These are phyloP conservation scores for Trypanosomatidae sp. DNA, from an alignment of 208 protist genomes.

Conservation along the genomic window DNA sequence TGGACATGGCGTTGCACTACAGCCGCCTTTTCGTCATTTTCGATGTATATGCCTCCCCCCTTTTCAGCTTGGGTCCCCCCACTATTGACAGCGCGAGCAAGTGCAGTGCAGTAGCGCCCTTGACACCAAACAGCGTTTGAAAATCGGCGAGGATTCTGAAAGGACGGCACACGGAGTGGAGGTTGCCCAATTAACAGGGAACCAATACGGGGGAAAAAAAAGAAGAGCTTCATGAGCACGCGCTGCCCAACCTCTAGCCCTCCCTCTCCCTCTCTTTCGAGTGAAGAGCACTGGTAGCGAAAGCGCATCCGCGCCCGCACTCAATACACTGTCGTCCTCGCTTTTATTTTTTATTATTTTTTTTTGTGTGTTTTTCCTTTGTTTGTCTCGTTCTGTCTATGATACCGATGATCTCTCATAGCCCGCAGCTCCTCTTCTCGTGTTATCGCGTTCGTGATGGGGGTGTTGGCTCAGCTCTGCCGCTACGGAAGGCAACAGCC, in stretches of 20 bases:
- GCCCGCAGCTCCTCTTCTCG: not conserved
- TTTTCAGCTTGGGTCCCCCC: no score
- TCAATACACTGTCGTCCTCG: not conserved
- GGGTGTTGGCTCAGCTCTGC: not conserved
- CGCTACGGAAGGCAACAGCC: not conserved
- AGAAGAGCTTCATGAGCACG: not conserved
- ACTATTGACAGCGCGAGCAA: not conserved
- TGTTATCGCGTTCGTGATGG: not conserved
- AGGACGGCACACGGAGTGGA: not conserved
- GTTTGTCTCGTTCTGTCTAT: not conserved
- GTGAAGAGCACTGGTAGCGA: not conserved
- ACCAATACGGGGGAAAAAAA: not conserved
- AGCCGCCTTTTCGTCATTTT: not conserved
- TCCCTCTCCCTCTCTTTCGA: not conserved
- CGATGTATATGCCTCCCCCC: not conserved
- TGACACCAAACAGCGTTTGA: not conserved
- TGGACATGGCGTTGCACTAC: not conserved
- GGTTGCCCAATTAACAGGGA: not conserved
- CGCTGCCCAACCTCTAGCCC: not conserved
- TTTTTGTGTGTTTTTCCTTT: not conserved
- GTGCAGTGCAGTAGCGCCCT: not conserved
- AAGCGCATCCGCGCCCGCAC: not conserved
- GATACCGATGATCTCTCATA: not conserved
- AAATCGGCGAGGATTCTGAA: not conserved
- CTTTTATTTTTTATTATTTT: not conserved